Evolutionary conservation across 129 eudicot genomes (phyloP).

Genomic region (Tagetes patula): DNA sequence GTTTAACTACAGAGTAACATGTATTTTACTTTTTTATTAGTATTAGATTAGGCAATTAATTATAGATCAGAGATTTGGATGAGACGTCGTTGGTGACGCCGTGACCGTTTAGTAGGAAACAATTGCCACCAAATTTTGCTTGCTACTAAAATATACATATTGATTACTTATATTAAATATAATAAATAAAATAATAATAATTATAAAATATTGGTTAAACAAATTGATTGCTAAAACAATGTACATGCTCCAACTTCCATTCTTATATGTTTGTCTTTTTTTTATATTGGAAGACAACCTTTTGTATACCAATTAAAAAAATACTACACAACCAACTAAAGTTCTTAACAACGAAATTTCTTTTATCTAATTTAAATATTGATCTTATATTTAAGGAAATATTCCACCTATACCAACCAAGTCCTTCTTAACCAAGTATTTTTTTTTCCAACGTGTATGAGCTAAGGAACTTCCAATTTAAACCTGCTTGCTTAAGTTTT

Average conservation of each 20-base stretch:
- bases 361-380: neutral
- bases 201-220: neutral
- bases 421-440: no score
- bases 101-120: constrained; percentile 16
- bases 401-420: no score
- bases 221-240: neutral
- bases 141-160: neutral
- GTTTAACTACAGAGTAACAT: no score
- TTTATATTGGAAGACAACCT: neutral
- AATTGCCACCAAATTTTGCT: neutral
- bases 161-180: neutral
- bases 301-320: neutral
- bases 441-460: no score
- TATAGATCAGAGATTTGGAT: neutral
- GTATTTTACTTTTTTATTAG: no score
- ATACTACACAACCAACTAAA: neutral
- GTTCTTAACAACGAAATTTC: neutral
- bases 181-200: neutral
- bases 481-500: no score
- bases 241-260: neutral
- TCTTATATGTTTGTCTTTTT: neutral
- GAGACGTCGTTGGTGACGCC: constrained; percentile 15
- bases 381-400: no score
- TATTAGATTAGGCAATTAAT: no score
- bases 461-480: no score